Conservation (phyloP, 371 early-diverging fungal species). For the Nematocida minor region DNA sequence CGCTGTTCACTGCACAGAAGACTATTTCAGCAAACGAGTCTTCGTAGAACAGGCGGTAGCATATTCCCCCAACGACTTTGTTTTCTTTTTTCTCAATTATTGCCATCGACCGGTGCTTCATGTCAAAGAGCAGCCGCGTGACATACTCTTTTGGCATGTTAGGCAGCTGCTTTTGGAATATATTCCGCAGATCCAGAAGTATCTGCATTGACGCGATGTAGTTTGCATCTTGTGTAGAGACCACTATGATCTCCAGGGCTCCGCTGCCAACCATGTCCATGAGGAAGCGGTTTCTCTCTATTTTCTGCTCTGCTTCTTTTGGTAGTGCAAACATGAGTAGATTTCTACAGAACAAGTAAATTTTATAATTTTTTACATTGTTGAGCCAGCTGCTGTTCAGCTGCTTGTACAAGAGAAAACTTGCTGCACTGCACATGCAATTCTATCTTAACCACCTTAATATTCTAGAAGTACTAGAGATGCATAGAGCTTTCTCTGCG, state of each 20-base stretch:
- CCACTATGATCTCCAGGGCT: constrained; percentile 3
- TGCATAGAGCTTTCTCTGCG: too few relatives aligned
- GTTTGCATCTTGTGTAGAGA: constrained; percentile 1
- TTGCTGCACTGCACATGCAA: not conserved
- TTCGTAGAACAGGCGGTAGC: constrained; percentile 79
- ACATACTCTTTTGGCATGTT: constrained; percentile 99
- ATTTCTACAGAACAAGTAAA: not conserved
- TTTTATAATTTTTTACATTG: constrained; percentile 10
- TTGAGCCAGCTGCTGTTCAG: too few relatives aligned
- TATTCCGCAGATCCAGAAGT: constrained; percentile 81
- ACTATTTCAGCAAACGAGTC: constrained; percentile 94
- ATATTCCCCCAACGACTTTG: constrained; percentile 90
- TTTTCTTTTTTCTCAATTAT: constrained; percentile 66
- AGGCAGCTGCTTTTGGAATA: constrained; percentile 93
- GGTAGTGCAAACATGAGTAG: constrained; percentile 35
- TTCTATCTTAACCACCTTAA: too few relatives aligned
- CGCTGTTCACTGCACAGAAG: constrained; percentile 86
- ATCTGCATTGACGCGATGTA: not conserved
- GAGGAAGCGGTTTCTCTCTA: constrained; percentile 28
- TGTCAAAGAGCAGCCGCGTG: constrained; percentile 84
- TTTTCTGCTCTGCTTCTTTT: constrained; percentile 44
- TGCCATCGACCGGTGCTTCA: constrained; percentile 65
- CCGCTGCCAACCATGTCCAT: not conserved
- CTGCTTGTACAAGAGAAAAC: too few relatives aligned
- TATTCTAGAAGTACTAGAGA: too few relatives aligned